These are phyloP conservation scores for Xylariaceae sp. DNA, from an alignment of 2,329 filamentous ascomycete genomes.

Conservation along the genomic window DNA sequence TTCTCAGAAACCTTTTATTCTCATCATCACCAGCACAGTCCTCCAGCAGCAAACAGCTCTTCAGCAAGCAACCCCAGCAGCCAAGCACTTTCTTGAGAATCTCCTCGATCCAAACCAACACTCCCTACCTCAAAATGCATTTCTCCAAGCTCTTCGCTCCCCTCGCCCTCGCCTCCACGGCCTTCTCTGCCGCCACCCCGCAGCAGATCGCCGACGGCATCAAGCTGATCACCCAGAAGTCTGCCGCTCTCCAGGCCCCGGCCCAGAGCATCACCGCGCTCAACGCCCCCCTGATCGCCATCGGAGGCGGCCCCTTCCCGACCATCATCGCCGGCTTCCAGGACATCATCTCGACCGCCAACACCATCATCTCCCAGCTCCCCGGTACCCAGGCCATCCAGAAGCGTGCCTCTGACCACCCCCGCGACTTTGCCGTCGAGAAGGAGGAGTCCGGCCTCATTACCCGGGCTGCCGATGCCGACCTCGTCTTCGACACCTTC, in stretches of 20 bases:
- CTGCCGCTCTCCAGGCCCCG: slow-evolving; percentile 4
- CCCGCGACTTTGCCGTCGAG: neutral
- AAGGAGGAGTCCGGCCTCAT: neutral
- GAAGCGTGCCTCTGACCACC: neutral
- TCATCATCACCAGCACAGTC: too few relatives aligned
- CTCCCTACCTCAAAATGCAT: slow-evolving; percentile 11
- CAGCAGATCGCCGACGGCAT: slow-evolving; percentile 9
- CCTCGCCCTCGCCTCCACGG: slow-evolving; percentile 13
- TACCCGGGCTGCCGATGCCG: slow-evolving; percentile 1
- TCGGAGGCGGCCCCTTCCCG: slow-evolving; percentile 11
- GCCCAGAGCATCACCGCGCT: slow-evolving; percentile 13
- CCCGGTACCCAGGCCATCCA: slow-evolving; percentile 6
- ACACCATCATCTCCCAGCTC: neutral
- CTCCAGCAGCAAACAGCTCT: slow-evolving; percentile 11
- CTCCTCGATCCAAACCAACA: neutral
- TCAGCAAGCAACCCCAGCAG: too few relatives aligned
- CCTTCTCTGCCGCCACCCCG: slow-evolving; percentile 9
- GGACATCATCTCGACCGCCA: slow-evolving; percentile 10
- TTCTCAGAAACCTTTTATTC: too few relatives aligned
- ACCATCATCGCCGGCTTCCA: slow-evolving; percentile 7
- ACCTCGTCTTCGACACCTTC: slow-evolving; percentile 12
- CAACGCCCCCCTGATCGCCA: slow-evolving; percentile 12
- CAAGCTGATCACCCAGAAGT: slow-evolving; percentile 5
- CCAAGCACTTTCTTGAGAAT: neutral
- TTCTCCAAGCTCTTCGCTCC: slow-evolving; percentile 16